Evolutionary conservation across 768 basidiomycete species (phyloP), one percentile per base, ranked within the genome.

Genomic region (Candolleomyces eurysporus): DNA sequence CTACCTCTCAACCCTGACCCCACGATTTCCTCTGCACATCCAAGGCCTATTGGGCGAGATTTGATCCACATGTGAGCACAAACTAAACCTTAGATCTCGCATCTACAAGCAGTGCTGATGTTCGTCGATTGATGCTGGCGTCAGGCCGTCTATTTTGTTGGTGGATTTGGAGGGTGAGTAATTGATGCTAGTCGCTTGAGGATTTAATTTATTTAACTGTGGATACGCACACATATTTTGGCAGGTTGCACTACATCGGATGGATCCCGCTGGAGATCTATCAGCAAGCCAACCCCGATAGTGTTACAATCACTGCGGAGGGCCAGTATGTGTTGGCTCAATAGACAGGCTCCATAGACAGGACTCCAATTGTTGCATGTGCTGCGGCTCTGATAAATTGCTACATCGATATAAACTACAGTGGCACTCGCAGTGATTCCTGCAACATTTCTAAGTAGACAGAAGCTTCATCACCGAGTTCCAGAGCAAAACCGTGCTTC

Each of bases 31-130:
- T 21, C n/a, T 31, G 56, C 32, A 57, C 26, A 42, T 4, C 3
- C 31, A 83, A 26, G 82, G 75, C 81, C 13, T 82, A 81, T 62
- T 84, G 83, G 83, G 82, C 82, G 53, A 73, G 79, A 17, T 84
- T 84, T 67, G 82, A 84, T 65, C 82, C 82, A 26, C 76, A 80
- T 59, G 82, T 82, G 64, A 68, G 81, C 36, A 36, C 36, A 36
- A 36, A 1, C 36, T 36, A 36, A 36, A 36, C 36, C 11, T 36
- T 71, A 19, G 17, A 36, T 40, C 17, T 17, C 16, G 22, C 19
- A 17, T 48, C 30, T 58, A 9, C 31, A 36, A 46, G 21, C 19
- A 22, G n/a, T 14, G 14, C 17, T 16, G 26, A 42, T 52, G 14
- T 5, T 26, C 42, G 48, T 3, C 42, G 21, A 54, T 43, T 53